A percentile compares a stretch with the other conserved stretches of the same genome.
Conservation (phyloP, 73 alveolate species). For the Stentor coeruleus region DNA sequence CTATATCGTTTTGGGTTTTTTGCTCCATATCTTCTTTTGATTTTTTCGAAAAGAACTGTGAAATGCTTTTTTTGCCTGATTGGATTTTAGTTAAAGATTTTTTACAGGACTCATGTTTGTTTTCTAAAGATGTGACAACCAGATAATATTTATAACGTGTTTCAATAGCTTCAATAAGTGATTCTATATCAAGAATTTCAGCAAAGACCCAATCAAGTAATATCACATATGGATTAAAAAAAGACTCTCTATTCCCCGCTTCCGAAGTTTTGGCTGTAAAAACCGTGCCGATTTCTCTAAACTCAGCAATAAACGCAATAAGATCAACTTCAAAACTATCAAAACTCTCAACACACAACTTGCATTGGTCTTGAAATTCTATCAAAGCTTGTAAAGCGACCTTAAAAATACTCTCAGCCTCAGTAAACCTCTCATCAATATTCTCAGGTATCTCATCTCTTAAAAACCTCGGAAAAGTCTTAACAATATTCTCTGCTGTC, state of each 20-base stretch:
- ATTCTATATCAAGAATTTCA: constrained; percentile 5
- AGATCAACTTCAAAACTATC: neutral
- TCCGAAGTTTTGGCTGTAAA: neutral
- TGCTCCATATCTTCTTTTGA: neutral
- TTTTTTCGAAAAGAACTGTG: neutral
- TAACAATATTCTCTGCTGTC: neutral
- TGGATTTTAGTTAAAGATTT: neutral
- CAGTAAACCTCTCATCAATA: neutral
- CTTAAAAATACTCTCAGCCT: neutral
- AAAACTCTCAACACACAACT: neutral
- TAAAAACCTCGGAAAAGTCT: neutral
- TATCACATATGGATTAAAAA: neutral
- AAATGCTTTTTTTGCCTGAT: neutral
- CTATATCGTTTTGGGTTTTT: neutral
- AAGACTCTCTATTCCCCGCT: neutral
- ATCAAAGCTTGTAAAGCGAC: neutral
- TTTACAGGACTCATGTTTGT: neutral
- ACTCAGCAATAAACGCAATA: neutral
- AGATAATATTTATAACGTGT: neutral
- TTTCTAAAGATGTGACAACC: neutral
- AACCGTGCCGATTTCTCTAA: neutral
- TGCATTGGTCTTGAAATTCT: neutral
- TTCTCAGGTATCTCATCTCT: neutral
- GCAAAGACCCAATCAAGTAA: constrained; percentile 2
- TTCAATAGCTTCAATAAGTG: constrained; percentile 1